Conservation (phyloP, 2,329 filamentous ascomycete species). For the Fusarium virguliforme region DNA sequence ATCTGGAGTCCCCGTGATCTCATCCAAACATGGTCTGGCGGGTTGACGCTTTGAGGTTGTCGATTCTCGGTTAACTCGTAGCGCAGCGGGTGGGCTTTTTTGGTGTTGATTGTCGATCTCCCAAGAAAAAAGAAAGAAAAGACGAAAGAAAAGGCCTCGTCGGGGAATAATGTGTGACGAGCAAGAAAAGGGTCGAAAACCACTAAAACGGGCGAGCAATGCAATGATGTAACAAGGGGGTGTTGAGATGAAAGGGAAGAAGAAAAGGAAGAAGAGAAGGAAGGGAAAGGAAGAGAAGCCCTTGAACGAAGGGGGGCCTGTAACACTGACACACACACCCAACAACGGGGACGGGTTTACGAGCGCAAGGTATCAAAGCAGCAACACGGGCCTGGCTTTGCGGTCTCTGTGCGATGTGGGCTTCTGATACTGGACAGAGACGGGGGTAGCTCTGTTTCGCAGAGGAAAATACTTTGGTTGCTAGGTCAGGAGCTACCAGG, state of each 20-base stretch:
- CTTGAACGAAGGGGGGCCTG: slow-evolving; percentile 40
- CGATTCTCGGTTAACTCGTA: slow-evolving; percentile 9
- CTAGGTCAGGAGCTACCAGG: slow-evolving; percentile 19
- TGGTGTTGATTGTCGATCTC: slow-evolving; percentile 19
- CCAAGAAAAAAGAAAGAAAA: slow-evolving; percentile 18
- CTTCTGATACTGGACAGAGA: slow-evolving; percentile 19
- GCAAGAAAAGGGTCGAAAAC: slow-evolving; percentile 18
- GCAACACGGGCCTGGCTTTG: slow-evolving; percentile 15
- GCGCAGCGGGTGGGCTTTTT: slow-evolving; percentile 14
- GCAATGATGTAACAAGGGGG: slow-evolving; percentile 30
- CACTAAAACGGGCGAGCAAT: slow-evolving; percentile 21
- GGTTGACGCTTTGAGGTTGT: slow-evolving; percentile 16
- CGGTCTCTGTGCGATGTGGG: slow-evolving; percentile 37
- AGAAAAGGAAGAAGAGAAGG: slow-evolving; percentile 36
- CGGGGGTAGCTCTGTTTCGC: slow-evolving; percentile 4
- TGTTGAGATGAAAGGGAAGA: slow-evolving; percentile 28
- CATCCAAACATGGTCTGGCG: slow-evolving; percentile 45
- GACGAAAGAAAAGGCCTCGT: slow-evolving; percentile 22
- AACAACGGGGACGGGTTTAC: slow-evolving; percentile 31
- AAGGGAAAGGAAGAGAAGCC: slow-evolving; percentile 24
- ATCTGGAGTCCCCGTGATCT: slow-evolving; percentile 41
- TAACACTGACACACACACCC: slow-evolving; percentile 28
- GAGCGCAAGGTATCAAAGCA: slow-evolving; percentile 25
- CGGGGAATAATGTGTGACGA: slow-evolving; percentile 25
- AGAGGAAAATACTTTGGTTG: slow-evolving; percentile 19